Base-by-base conservation (phyloP, 805 yeast species). In the Myxozyma udenii region DNA sequence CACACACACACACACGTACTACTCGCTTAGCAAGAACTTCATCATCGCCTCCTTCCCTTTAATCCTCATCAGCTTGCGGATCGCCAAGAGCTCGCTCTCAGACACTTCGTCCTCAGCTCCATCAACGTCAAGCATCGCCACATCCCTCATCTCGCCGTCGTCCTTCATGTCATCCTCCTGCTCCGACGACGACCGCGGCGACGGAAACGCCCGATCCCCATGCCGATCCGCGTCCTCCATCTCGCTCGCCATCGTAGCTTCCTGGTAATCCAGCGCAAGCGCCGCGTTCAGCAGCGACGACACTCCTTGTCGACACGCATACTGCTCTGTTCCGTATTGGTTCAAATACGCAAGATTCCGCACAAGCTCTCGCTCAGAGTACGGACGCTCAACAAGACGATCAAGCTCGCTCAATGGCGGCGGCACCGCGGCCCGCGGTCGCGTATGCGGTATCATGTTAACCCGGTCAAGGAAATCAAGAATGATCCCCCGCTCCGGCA, bases 11-110 rank as follows among this genome's bases (percentile, higher is more conserved):
- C n/a, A n/a, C n/a, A n/a, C n/a, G n/a, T n/a, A n/a, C n/a, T n/a
- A 36, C 43, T 42, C 47, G 38, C 44, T 37, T 4, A 49, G 49
- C 50, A 88, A 72, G 64, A 87, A 84, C 40, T 77, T 67, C 57
- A 87, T 46, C 40, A 89, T 66, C 43, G 78, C 76, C 3, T 81
- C 87, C 59, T 78, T 77, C 1, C 95, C 95, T 66, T 85, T 89
- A 38, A 78, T 54, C 57, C 79, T 76, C 66, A 90, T 75, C 46
- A 90, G 68, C 60, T 73, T 71, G 62, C 80, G 83, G 40, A 89
- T 77, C 22, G 78, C 71, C 33, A 72, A 54, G 24, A 86, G 71
- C 45, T 82, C 82, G 2, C 69, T 63, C 1, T 78, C 37, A 58
- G 44, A 48, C 7, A 33, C 43, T 12, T 18, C 4, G 4, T 22